Percentiles rank a stretch among this genome's conserved stretches.
phyloP scores from a whole-genome alignment of 441 rosid genomes.

The Brassica balearica region DNA sequence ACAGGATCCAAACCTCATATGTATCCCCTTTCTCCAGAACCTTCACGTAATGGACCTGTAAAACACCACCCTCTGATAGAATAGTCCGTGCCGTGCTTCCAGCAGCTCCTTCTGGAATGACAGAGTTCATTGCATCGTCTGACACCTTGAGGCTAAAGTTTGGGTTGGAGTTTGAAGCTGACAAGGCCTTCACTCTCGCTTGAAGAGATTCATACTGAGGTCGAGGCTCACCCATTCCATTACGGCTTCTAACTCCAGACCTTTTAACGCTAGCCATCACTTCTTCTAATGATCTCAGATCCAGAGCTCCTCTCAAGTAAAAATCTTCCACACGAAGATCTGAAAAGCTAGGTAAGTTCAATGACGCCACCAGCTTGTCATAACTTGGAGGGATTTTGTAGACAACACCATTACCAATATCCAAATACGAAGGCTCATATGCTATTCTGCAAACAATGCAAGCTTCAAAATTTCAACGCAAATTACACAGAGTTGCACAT shows the following conservation, averaged over 20 bases:
- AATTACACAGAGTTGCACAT: too few relatives aligned
- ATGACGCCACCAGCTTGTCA: constrained; percentile 79
- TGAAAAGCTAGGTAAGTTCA: constrained; percentile 88
- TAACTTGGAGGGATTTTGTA: constrained; percentile 89
- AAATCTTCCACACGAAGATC: constrained; percentile 84
- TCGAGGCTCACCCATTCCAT: constrained; percentile 86
- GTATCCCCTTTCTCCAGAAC: constrained; percentile 99
- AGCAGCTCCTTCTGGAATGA: constrained; percentile 97
- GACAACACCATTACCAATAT: constrained; percentile 85
- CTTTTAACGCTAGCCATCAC: constrained; percentile 79
- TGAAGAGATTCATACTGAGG: constrained; percentile 92
- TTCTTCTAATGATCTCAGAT: constrained; percentile 87
- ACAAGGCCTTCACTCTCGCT: constrained; percentile 78
- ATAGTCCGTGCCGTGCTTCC: constrained; percentile 89
- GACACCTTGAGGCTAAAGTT: constrained; percentile 87
- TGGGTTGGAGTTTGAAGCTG: constrained; percentile 65
- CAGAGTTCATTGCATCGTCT: constrained; percentile 74
- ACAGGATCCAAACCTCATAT: constrained; percentile 72
- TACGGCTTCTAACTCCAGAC: constrained; percentile 66
- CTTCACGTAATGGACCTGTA: constrained; percentile 96
- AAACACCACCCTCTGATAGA: constrained; percentile 90
- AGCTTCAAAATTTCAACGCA: too few relatives aligned
- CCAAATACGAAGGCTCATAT: constrained; percentile 92
- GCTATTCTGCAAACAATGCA: constrained; percentile 59
- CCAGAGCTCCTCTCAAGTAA: constrained; percentile 89